A percentile compares a stretch with the other conserved stretches of the same genome.
Conservation (phyloP, 78 protist species). For the Parvularia atlantis region DNA sequence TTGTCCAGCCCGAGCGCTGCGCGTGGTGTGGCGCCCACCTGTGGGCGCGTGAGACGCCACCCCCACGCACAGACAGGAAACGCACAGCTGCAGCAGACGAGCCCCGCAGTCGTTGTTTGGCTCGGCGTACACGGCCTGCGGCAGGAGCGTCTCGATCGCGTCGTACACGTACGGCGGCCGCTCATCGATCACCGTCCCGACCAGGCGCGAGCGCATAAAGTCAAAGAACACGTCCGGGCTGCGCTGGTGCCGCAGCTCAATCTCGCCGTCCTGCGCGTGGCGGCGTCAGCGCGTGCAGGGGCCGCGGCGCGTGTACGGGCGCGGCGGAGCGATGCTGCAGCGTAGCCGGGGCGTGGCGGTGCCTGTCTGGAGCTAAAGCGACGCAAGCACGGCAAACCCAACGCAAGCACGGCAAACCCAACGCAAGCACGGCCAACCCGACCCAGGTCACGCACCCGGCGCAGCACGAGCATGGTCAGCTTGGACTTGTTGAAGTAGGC, state of each 20-base stretch:
- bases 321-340: too few species aligned
- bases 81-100: background rate
- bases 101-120: background rate
- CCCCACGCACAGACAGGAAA: background rate
- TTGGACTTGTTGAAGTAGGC: background rate
- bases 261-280: background rate
- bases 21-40: too few species aligned
- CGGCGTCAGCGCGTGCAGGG: background rate
- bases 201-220: background rate
- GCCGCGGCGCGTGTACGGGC: too few species aligned
- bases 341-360: too few species aligned
- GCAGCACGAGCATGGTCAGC: background rate
- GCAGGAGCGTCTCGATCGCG: conserved; percentile 21
- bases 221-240: conserved; percentile 11
- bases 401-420: background rate
- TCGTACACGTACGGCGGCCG: too few species aligned
- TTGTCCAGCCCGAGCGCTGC: too few species aligned
- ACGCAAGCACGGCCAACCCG: too few species aligned
- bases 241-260: conserved; percentile 15
- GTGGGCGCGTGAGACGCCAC: too few species aligned
- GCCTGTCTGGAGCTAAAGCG: too few species aligned
- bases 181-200: background rate
- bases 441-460: background rate
- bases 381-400: background rate
- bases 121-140: conserved; percentile 5